phyloP scores from a whole-genome alignment of 805 yeast genomes.

The Lipomyces anomalus region DNA sequence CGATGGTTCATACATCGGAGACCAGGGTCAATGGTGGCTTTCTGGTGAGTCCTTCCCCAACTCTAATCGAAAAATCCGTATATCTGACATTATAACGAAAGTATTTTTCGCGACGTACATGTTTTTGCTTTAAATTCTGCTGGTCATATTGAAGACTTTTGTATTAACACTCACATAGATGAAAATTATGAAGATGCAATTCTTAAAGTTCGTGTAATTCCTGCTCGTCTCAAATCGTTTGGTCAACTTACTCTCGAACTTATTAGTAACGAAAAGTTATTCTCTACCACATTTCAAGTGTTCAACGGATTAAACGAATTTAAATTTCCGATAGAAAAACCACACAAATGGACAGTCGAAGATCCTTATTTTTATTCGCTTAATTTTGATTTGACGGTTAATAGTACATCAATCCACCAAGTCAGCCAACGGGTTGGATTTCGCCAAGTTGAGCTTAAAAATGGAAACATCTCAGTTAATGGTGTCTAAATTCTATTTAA shows the following conservation, averaged over 20 bases:
- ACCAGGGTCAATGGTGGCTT: conserved; percentile 41
- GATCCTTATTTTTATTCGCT: conserved; percentile 32
- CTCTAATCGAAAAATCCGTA: too few relatives aligned
- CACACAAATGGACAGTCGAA: conserved; percentile 36
- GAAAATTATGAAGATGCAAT: conserved; percentile 3
- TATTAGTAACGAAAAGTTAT: background rate
- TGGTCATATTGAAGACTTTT: conserved; percentile 33
- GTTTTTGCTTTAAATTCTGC: conserved; percentile 26
- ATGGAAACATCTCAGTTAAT: conserved; percentile 32
- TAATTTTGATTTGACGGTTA: conserved; percentile 6
- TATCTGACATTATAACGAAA: too few relatives aligned
- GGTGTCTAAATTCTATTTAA: conserved; percentile 31
- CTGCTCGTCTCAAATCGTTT: background rate
- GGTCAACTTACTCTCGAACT: background rate
- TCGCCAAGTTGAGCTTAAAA: conserved; percentile 31
- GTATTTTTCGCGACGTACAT: conserved; percentile 36
- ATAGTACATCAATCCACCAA: conserved; percentile 12
- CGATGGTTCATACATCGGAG: conserved; percentile 35
- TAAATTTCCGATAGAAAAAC: conserved; percentile 19
- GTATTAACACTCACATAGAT: conserved; percentile 24
- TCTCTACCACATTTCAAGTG: background rate
- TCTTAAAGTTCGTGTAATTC: too few relatives aligned
- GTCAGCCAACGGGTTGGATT: conserved; percentile 31
- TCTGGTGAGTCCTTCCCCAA: too few relatives aligned
- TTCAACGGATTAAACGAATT: background rate